phyloP scores from a whole-genome alignment of 1,139 yeast genomes.

The Pichia norvegensis region DNA sequence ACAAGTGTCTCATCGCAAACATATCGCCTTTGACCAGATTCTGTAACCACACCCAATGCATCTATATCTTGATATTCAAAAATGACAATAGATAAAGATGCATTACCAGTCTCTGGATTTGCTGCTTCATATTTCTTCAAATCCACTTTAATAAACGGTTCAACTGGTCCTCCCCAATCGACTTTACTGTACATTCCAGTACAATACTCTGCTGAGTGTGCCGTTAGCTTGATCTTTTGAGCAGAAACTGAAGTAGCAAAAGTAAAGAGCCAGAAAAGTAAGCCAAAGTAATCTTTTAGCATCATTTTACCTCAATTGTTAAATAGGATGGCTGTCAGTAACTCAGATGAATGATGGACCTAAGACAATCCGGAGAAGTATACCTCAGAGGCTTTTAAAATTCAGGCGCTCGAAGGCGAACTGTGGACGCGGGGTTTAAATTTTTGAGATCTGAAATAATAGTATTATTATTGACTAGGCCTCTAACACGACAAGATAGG shows the following conservation, averaged over 20 bases:
- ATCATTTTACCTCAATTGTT: constrained; percentile 1
- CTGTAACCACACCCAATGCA: constrained; percentile 49
- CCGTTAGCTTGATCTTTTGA: constrained; percentile 34
- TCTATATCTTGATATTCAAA: constrained; percentile 79
- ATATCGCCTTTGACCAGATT: constrained; percentile 38
- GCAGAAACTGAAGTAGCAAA: constrained; percentile 16
- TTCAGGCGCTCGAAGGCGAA: neutral
- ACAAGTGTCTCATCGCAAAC: constrained; percentile 75
- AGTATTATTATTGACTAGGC: too few relatives aligned
- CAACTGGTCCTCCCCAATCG: constrained; percentile 77
- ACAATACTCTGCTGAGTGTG: constrained; percentile 57
- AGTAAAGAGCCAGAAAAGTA: constrained; percentile 2
- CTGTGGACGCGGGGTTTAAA: too few relatives aligned
- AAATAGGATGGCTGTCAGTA: neutral
- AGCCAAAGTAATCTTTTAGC: neutral
- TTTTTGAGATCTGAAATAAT: too few relatives aligned
- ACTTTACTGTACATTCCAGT: constrained; percentile 82
- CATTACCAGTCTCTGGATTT: constrained; percentile 28
- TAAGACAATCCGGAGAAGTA: too few relatives aligned
- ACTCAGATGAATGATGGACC: too few relatives aligned
- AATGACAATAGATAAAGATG: constrained; percentile 57
- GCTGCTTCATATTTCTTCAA: constrained; percentile 28
- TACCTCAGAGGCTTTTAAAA: too few relatives aligned
- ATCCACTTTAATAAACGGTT: constrained; percentile 47
- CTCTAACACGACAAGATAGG: too few relatives aligned